A percentile compares a stretch with the other conserved stretches of the same genome.
phyloP scores from a whole-genome alignment of 2,329 filamentous ascomycete genomes.

The Arthrobotrys iridis region DNA sequence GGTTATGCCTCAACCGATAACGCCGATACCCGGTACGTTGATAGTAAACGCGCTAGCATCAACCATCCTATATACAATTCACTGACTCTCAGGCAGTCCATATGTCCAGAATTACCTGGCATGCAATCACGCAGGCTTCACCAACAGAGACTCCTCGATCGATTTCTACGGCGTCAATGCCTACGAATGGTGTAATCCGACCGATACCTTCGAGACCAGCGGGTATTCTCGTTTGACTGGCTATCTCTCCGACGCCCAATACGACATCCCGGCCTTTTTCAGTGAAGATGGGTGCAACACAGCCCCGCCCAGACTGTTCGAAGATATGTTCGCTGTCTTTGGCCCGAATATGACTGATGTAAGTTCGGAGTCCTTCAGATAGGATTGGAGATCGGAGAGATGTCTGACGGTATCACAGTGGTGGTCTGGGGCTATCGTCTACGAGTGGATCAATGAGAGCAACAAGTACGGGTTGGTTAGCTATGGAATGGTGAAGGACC shows the following conservation, averaged over 20 bases:
- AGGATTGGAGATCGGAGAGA: not conserved
- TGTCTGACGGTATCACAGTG: constrained; percentile 55
- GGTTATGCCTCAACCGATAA: constrained; percentile 91
- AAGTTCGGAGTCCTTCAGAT: not conserved
- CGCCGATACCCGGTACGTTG: constrained; percentile 67
- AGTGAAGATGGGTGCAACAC: constrained; percentile 82
- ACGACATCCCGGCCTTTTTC: constrained; percentile 79
- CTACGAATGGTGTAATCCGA: constrained; percentile 75
- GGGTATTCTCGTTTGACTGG: constrained; percentile 77
- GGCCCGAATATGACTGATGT: constrained; percentile 72
- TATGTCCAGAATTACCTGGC: constrained; percentile 77
- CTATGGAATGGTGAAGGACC: constrained; percentile 36
- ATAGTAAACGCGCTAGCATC: not conserved
- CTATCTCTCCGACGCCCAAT: constrained; percentile 69
- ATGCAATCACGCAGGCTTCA: constrained; percentile 74
- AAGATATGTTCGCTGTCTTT: constrained; percentile 78
- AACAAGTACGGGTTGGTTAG: constrained; percentile 73
- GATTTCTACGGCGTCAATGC: constrained; percentile 83
- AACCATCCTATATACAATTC: no score
- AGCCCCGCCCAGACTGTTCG: constrained; percentile 74
- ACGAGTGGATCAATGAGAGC: constrained; percentile 87
- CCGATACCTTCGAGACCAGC: constrained; percentile 70
- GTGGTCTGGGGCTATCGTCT: constrained; percentile 82
- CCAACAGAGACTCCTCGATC: constrained; percentile 63
- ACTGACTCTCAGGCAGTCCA: constrained; percentile 59